Evolutionary conservation across 768 basidiomycete genomes (phyloP), one percentile per base, ranked within the genome.

Genomic region (Phaeotremella fagi): DNA sequence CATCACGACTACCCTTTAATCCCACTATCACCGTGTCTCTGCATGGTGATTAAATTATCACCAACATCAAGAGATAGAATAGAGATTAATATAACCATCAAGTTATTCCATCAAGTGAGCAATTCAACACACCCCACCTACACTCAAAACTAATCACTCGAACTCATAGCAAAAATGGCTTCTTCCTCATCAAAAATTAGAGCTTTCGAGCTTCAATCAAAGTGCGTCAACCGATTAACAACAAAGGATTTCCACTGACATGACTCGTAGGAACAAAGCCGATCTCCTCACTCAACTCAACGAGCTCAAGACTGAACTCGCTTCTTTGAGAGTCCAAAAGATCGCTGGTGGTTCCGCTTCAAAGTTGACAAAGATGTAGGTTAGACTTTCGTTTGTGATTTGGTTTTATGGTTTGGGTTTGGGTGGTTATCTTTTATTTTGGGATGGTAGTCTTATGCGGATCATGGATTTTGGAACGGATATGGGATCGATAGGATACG

Each of bases 341-440:
- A 89, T 94, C 72, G 88, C 90, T 57, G 91, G 91, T 71, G 90
- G 91, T 28, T 88, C 89, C 65, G 86, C 92, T 54, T 85, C 89
- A 52, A 98, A 98, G 80, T 82, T 99, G 66, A 92, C 89, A 71
- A 90, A 88, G 81, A 98, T 99, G 95, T 99, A 77, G 70, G 86
- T 82, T 27, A 15, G 20, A 28, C 29, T 59, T 62, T 44, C 24
- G 29, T 44, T 6, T 37, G 9, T 43, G 29, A 47, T 16, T 7
- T 42, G 12, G 18, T 36, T 45, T 35, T 35, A n/a, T 11, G 20
- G 28, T 23, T 1, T 44, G 42, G 44, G 48, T 28, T n/a, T n/a
- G n/a, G n/a, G n/a, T n/a, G n/a, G n/a, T n/a, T n/a, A n/a, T n/a
- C n/a, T n/a, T n/a, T n/a, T n/a, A n/a, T n/a, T 50, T 3, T 16